A percentile compares a stretch with the other conserved stretches of the same genome.
These are phyloP conservation scores for Rhizopus microsporus DNA, from an alignment of 371 early-diverging fungal genomes.

Conservation along the genomic window DNA sequence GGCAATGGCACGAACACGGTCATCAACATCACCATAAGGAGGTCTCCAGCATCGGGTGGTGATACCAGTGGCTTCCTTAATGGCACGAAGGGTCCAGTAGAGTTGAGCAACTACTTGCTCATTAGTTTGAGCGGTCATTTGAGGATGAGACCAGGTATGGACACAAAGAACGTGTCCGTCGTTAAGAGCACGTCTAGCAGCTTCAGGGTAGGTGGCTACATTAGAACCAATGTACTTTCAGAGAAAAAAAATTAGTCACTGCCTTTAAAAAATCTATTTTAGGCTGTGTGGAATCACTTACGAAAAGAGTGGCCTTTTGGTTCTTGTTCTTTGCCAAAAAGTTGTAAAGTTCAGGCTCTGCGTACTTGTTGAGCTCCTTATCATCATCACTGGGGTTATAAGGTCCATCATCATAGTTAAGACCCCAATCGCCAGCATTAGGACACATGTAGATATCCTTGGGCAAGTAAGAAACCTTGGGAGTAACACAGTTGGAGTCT, in stretches of 20 bases:
- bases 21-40: slow-evolving; percentile 58
- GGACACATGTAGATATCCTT: slow-evolving; percentile 49
- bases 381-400: slow-evolving; percentile 33
- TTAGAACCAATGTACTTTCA: slow-evolving; percentile 49
- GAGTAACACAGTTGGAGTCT: slow-evolving; percentile 42
- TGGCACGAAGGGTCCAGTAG: slow-evolving; percentile 51
- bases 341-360: slow-evolving; percentile 52
- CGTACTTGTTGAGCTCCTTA: slow-evolving; percentile 29
- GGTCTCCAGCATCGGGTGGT: slow-evolving; percentile 59
- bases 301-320: slow-evolving; percentile 39
- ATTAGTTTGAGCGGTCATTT: slow-evolving; percentile 55
- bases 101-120: slow-evolving; percentile 60
- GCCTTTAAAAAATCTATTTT: background rate
- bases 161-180: slow-evolving; percentile 51
- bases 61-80: slow-evolving; percentile 57
- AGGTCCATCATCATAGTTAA: slow-evolving; percentile 54
- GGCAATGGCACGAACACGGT: slow-evolving; percentile 57
- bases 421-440: slow-evolving; percentile 51
- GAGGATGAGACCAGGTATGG: slow-evolving; percentile 66
- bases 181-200: slow-evolving; percentile 47
- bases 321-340: slow-evolving; percentile 42
- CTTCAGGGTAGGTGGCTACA: slow-evolving; percentile 45
- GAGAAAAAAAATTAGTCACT: slow-evolving; percentile 1
- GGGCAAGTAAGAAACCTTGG: slow-evolving; percentile 44
- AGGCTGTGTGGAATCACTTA: slow-evolving; percentile 14